Conservation (phyloP, 1,139 yeast genomes). For the Sporopachydermia cereana region DNA sequence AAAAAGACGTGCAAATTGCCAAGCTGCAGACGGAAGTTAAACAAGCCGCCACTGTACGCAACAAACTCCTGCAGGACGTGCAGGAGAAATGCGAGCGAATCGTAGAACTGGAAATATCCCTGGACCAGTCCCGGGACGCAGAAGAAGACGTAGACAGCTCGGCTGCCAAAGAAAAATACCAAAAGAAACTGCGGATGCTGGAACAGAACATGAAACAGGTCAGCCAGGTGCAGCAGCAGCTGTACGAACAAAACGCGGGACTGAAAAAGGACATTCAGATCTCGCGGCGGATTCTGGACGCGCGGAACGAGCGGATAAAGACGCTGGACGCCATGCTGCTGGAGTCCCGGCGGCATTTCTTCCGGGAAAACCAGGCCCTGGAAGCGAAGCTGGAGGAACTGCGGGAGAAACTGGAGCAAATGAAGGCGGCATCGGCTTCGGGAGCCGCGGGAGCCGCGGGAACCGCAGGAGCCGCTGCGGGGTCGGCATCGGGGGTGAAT, state of each 20-base stretch:
- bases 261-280: constrained; percentile 37
- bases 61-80: constrained; percentile 29
- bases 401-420: constrained; percentile 29
- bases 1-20: constrained; percentile 9
- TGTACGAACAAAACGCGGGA: constrained; percentile 35
- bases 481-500: too few relatives aligned
- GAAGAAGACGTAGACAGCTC: constrained; percentile 11
- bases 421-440: constrained; percentile 13
- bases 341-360: constrained; percentile 39
- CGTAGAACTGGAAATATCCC: constrained; percentile 30
- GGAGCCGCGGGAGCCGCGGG: constrained; percentile 9
- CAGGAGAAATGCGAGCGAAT: constrained; percentile 30
- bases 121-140: constrained; percentile 27
- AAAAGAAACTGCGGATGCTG: constrained; percentile 27
- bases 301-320: constrained; percentile 48
- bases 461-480: neutral
- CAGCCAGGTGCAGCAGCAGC: constrained; percentile 28
- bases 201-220: constrained; percentile 37
- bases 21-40: constrained; percentile 14
- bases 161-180: constrained; percentile 20
- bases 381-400: constrained; percentile 38
- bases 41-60: constrained; percentile 21
- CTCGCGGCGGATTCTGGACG: constrained; percentile 46
- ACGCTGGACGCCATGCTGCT: constrained; percentile 40
- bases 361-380: constrained; percentile 41